Conservation (phyloP, 257 asterid genomes). For the Ajuga chamaepitys region DNA sequence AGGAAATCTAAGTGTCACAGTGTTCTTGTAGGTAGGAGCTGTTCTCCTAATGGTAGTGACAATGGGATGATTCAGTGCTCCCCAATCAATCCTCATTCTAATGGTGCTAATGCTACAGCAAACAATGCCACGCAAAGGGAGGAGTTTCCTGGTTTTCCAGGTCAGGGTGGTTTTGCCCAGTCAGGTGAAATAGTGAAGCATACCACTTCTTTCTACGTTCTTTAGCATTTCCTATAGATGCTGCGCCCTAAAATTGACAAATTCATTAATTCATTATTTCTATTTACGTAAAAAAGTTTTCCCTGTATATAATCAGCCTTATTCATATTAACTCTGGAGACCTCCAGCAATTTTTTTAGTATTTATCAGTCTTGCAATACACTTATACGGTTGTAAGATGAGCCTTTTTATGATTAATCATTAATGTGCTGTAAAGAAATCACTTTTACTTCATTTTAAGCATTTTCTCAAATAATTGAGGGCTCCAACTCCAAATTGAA, state of each 20-base stretch:
- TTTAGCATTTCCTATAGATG: not conserved
- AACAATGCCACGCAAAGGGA: slow-evolving; percentile 36
- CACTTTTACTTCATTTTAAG: not conserved
- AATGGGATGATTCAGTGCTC: slow-evolving; percentile 28
- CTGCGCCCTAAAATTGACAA: not conserved
- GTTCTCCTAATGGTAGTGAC: slow-evolving; percentile 36
- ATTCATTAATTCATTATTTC: too few relatives aligned
- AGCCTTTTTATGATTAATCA: not conserved
- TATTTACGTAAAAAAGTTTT: too few relatives aligned
- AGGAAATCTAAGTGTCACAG: slow-evolving; percentile 10
- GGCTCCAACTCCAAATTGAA: not conserved
- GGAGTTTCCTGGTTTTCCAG: slow-evolving; percentile 66
- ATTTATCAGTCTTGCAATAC: not conserved
- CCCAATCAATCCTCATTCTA: slow-evolving; percentile 33
- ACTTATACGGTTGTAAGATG: not conserved
- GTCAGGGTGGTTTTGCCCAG: slow-evolving; percentile 46
- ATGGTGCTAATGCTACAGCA: slow-evolving; percentile 25
- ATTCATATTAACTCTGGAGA: not conserved
- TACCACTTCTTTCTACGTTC: not conserved
- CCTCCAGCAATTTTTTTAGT: not conserved
- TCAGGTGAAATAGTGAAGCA: slow-evolving; percentile 45
- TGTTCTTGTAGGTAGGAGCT: slow-evolving; percentile 35
- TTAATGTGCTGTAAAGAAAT: not conserved
- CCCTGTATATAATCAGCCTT: not conserved
- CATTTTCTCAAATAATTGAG: not conserved